These are phyloP conservation scores for Tolypocladium endophyticum DNA, from an alignment of 2,329 filamentous ascomycete genomes.

Conservation along the genomic window DNA sequence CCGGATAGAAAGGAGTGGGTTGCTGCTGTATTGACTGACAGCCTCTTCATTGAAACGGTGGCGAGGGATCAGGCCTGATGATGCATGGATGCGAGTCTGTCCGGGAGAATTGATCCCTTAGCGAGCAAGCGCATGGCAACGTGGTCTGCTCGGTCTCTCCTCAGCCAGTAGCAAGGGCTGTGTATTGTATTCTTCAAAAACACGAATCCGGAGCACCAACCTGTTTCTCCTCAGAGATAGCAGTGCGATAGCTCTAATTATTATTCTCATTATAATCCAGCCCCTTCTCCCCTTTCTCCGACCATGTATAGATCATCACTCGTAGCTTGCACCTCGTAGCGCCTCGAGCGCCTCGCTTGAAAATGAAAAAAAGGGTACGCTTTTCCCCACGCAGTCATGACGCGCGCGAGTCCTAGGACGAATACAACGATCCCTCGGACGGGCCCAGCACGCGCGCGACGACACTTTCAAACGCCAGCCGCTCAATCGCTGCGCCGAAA, in stretches of 20 bases:
- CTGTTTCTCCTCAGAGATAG: too few species aligned
- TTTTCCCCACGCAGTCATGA: too few species aligned
- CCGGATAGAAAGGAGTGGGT: neutral
- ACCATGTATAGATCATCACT: neutral
- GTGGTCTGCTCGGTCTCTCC: neutral
- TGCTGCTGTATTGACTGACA: neutral
- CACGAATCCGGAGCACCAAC: neutral
- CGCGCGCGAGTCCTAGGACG: neutral
- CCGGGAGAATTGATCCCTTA: neutral
- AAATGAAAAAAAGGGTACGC: neutral
- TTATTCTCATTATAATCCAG: neutral
- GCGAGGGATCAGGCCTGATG: neutral
- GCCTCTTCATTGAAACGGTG: neutral
- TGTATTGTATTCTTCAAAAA: neutral
- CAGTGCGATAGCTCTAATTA: neutral
- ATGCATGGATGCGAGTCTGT: neutral
- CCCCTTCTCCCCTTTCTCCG: neutral
- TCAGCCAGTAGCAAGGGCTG: neutral
- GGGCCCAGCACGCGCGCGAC: constrained; percentile 25
- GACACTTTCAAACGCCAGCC: constrained; percentile 35
- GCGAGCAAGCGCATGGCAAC: neutral
- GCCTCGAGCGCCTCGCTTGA: neutral
- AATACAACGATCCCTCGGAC: neutral
- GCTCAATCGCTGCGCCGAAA: constrained; percentile 37
- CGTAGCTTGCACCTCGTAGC: neutral